Evolutionary conservation across 768 basidiomycete genomes (phyloP).

Genomic region (Xanthoconium stramineum): DNA sequence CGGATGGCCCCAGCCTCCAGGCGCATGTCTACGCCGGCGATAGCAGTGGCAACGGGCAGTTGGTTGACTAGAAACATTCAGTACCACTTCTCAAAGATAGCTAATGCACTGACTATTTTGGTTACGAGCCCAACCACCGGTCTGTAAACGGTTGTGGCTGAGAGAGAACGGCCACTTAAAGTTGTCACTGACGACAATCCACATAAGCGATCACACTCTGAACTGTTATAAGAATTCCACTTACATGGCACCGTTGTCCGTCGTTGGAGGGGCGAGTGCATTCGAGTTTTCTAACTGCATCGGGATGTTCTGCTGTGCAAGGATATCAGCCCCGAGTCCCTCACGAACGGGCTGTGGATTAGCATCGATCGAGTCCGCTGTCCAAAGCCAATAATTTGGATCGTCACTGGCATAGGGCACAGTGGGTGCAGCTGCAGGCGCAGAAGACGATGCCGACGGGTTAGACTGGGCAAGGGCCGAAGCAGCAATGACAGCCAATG

Average conservation of each 20-base stretch:
- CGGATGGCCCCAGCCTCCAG: conserved; percentile 41
- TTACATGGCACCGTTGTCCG: conserved; percentile 53
- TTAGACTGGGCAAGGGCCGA: conserved; percentile 17
- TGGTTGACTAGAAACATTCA: conserved; percentile 29
- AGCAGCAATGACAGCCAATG: conserved; percentile 17
- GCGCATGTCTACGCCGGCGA: conserved; percentile 43
- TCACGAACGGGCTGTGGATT: conserved; percentile 45
- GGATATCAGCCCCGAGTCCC: conserved; percentile 41
- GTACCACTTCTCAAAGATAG: background rate
- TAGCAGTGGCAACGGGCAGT: conserved; percentile 39
- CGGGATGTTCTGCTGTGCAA: conserved; percentile 57
- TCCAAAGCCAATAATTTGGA: conserved; percentile 47
- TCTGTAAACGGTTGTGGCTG: conserved; percentile 56
- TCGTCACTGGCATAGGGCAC: conserved; percentile 42
- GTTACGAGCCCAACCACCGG: conserved; percentile 66
- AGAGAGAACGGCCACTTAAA: conserved; percentile 64
- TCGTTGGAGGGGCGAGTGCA: conserved; percentile 55
- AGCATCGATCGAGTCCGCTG: conserved; percentile 19
- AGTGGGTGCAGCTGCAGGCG: conserved; percentile 38
- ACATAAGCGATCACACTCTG: background rate
- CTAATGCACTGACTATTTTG: conserved; percentile 45
- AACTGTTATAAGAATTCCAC: conserved; percentile 7
- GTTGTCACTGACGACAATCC: conserved; percentile 33
- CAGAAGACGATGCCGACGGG: conserved; percentile 25
- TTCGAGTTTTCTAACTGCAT: conserved; percentile 59